Base-by-base conservation (phyloP, 164 flowering plant genomes). In the Akebia trifoliata region DNA sequence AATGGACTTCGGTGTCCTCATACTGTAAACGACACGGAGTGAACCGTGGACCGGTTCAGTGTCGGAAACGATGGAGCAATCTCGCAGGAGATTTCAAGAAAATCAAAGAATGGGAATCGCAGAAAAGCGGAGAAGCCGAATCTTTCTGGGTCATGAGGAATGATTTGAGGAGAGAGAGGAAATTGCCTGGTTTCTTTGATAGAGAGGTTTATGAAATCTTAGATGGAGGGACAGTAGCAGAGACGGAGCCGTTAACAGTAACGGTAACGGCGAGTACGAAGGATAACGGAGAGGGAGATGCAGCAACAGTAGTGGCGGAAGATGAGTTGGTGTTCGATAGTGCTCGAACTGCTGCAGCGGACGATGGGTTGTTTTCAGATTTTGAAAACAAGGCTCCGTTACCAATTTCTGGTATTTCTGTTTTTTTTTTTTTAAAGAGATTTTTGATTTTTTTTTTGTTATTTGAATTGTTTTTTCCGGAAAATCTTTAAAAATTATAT, bases 1-100 rank as follows among this genome's bases (percentile, higher is more conserved):
- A 94, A 67, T 94, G 99, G 99, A 89, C 82, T 0, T 70, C 89
- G 15, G 87, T 94, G 0, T 86, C 99, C 1, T 74, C 93, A 2
- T 87, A 84, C 70, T 94, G 99, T 55, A 76, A 66, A 43, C 62
- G 74, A 35, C 87, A 86, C 34, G 99, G 99, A 2, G 97, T 87
- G 52, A 82, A 79, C 76, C 71, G 97, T 24, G 94, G 90, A 12
- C 84, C 97, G 20, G 88, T 87, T 5, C 98, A 93, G 78, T 93
- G 98, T 72, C 78, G 97, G 59, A 93, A 93, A 64, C 36, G 98
- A 57, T 93, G 97, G 97, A 84, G 98, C 69, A 93, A 93, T 50
- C 66, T 93, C 35, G 79, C 86, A 17, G 93, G 97, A 0, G 98
- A 93, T 53, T 93, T 56, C 53, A 87, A 80, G 81, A 93, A 85